A percentile compares a stretch with the other conserved stretches of the same genome.
These are phyloP conservation scores for Persicaria maculosa DNA, from an alignment of 148 eudicot genomes.

Conservation along the genomic window DNA sequence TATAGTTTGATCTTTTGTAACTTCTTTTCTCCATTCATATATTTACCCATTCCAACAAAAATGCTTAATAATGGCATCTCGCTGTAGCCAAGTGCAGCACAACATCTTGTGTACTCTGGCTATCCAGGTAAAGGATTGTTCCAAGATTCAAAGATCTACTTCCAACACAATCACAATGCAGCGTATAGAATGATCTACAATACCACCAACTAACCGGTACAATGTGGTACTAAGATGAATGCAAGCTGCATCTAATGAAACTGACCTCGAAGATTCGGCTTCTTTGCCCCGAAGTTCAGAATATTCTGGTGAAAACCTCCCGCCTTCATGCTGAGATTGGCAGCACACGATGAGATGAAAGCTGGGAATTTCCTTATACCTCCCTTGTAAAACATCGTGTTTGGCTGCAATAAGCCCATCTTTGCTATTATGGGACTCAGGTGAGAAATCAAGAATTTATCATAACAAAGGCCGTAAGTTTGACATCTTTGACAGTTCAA, in stretches of 20 bases:
- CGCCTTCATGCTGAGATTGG: slow-evolving; percentile 7
- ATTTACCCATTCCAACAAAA: too few species aligned
- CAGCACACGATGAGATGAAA: slow-evolving; percentile 4
- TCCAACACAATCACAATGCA: slow-evolving; percentile 1
- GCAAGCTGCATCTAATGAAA: not conserved
- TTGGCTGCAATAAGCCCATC: not conserved
- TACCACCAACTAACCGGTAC: not conserved
- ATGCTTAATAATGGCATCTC: too few species aligned
- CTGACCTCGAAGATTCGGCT: slow-evolving; percentile 10
- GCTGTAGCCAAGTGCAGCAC: too few species aligned
- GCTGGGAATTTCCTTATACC: slow-evolving; percentile 4
- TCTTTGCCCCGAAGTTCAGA: slow-evolving; percentile 11
- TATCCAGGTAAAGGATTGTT: not conserved
- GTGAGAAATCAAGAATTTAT: not conserved
- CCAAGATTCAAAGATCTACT: not conserved
- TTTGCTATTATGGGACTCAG: slow-evolving; percentile 9
- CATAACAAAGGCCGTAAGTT: not conserved
- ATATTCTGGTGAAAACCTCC: slow-evolving; percentile 3
- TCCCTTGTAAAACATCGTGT: too few species aligned
- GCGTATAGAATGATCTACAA: not conserved
- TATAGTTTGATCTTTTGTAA: too few species aligned
- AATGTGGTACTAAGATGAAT: not conserved
- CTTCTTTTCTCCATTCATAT: too few species aligned
- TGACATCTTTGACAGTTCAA: not conserved
- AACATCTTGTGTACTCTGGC: too few species aligned